Base-by-base conservation (phyloP, 129 eudicot genomes). In the Oenanthe sinensis region DNA sequence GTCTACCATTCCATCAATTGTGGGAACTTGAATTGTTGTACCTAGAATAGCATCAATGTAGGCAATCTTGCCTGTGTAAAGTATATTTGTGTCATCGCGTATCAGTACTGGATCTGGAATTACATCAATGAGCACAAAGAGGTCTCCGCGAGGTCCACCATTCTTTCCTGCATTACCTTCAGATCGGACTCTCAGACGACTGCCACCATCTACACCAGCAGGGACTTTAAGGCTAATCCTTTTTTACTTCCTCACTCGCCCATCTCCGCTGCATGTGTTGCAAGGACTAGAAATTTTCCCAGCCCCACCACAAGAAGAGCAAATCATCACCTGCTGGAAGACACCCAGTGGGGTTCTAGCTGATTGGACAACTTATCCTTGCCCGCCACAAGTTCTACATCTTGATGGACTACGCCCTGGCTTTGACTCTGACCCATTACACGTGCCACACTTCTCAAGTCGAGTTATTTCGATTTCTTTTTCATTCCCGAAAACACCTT, bases 101-200 rank as follows among this genome's bases (percentile, higher is more conserved):
- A 81, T 88, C 71, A 96, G 73, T 12, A 92, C 93, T 2, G 97
- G 97, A 78, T 96, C 99, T 7, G 82, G 79, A 70, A 84, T 88
- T 73, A 96, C 99, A 8, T 96, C 91, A 2, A 96, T 87, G 63
- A 79, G 71, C 6, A 96, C 97, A 77, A 88, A 88, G 0, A 96
- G 89, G 75, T 96, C 99, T 26, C 99, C 99, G 0, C 97, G 93
- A 54, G 95, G 87, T 0, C 99, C 99, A 4, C 99, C 99, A 86
- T 82, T 96, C 72, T 85, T 81, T 49, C 97, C 99, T 0, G 97
- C 90, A 49, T 96, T 89, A 58, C 99, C 99, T 77, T 90, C 99
- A 12, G 90, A 83, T 4, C 90, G 88, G 81, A 92, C 95, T 79
- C 97, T 78, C 80, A 96, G 70, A 42, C 96, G 92, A 85, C 89